Percentiles rank a stretch among this genome's conserved stretches.
phyloP scores from a whole-genome alignment of 164 flowering plant species.

The Brasenia schreberi region DNA sequence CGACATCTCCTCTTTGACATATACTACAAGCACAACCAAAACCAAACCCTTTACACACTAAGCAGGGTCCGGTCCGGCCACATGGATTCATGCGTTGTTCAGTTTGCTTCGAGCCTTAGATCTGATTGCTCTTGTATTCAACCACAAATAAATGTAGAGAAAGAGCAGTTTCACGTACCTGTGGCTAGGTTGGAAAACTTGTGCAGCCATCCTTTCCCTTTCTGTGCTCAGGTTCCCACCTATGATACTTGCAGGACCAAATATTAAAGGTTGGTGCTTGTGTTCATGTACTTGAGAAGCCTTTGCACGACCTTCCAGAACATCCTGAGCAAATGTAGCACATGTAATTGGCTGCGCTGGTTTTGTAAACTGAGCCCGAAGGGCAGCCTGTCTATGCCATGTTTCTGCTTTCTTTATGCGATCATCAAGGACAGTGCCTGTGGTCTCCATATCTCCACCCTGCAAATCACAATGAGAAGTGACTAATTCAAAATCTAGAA shows the following conservation, averaged over 20 bases:
- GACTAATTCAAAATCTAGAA: background rate
- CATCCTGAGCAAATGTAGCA: conserved; percentile 99
- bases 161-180: conserved; percentile 28
- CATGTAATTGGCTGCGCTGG: conserved; percentile 91
- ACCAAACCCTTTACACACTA: too few species aligned
- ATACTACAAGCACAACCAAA: too few species aligned
- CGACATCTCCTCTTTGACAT: too few species aligned
- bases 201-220: conserved; percentile 81
- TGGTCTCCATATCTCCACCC: conserved; percentile 57
- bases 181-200: conserved; percentile 83
- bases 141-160: background rate
- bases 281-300: conserved; percentile 74
- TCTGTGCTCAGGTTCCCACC: conserved; percentile 56
- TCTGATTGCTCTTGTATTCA: too few species aligned
- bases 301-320: conserved; percentile 83
- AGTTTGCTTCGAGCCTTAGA: too few species aligned
- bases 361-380: conserved; percentile 40
- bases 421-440: conserved; percentile 58
- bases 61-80: too few species aligned
- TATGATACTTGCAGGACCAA: conserved; percentile 88
- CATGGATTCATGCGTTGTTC: too few species aligned
- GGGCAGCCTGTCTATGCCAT: conserved; percentile 81
- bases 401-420: conserved; percentile 64
- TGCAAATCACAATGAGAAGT: conserved; percentile 13
- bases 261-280: conserved; percentile 73